phyloP scores from a whole-genome alignment of 192 early-diverging fungal genomes.

The Umbelopsis vinacea region DNA sequence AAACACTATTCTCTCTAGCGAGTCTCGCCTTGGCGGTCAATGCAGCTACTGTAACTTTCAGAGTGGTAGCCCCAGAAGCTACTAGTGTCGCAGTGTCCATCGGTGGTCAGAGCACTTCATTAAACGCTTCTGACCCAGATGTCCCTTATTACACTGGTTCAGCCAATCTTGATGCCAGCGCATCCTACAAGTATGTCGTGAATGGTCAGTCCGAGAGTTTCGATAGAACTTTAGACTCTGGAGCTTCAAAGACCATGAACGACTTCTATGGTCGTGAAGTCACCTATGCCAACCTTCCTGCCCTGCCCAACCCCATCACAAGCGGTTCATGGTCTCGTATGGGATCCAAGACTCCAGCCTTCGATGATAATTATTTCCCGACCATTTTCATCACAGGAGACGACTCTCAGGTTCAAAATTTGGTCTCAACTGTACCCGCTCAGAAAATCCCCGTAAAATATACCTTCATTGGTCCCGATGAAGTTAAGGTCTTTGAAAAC shows the following conservation, averaged over 20 bases:
- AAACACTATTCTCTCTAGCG: constrained; percentile 26
- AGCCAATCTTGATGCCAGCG: constrained; percentile 37
- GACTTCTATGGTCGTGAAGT: constrained; percentile 48
- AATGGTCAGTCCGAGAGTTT: constrained; percentile 43
- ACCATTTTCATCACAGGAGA: constrained; percentile 46
- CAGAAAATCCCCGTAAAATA: constrained; percentile 32
- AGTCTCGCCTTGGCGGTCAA: constrained; percentile 29
- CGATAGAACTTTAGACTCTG: constrained; percentile 40
- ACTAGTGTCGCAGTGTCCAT: constrained; percentile 44
- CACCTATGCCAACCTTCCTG: constrained; percentile 51
- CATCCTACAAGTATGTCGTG: constrained; percentile 49
- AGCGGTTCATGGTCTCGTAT: constrained; percentile 47
- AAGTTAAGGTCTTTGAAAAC: constrained; percentile 37
- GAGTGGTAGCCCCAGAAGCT: constrained; percentile 48
- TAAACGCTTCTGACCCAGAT: constrained; percentile 42
- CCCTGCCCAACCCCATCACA: constrained; percentile 40
- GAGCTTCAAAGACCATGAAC: constrained; percentile 35
- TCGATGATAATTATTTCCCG: constrained; percentile 52
- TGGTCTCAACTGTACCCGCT: constrained; percentile 30
- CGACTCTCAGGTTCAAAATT: constrained; percentile 20
- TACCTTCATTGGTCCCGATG: constrained; percentile 43
- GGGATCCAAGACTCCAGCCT: constrained; percentile 33
- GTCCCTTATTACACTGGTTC: constrained; percentile 46
- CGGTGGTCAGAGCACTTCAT: constrained; percentile 31
- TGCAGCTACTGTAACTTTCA: constrained; percentile 48